Conservation (phyloP, 2,329 filamentous ascomycete species). For the Didymella keratinophila region DNA sequence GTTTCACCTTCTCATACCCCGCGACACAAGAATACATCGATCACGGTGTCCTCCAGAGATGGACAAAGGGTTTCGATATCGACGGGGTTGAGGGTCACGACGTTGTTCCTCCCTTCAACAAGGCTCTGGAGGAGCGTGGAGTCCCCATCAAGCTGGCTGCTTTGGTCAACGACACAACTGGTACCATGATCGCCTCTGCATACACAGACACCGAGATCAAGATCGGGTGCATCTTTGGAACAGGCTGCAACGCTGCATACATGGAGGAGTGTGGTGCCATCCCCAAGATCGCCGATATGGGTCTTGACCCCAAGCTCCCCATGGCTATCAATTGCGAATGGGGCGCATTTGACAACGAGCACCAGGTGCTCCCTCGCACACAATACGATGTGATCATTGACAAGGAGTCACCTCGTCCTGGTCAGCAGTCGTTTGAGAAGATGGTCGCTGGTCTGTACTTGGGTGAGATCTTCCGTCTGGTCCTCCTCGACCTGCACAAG, state of each 20-base stretch:
- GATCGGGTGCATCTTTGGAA: conserved; percentile 98
- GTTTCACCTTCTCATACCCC: conserved; percentile 97
- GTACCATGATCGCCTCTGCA: conserved; percentile 92
- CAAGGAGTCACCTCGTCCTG: conserved; percentile 87
- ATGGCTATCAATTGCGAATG: conserved; percentile 99
- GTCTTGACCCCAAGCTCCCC: conserved; percentile 80
- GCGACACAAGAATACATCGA: conserved; percentile 94
- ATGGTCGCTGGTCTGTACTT: conserved; percentile 96
- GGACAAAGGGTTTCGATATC: conserved; percentile 98
- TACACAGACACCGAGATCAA: conserved; percentile 95
- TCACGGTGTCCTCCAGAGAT: conserved; percentile 88
- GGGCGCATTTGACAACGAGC: conserved; percentile 96
- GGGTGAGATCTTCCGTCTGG: conserved; percentile 91
- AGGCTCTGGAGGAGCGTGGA: conserved; percentile 75
- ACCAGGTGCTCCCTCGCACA: conserved; percentile 85
- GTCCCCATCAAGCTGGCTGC: conserved; percentile 93
- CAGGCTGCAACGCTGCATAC: conserved; percentile 97
- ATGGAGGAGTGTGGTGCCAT: conserved; percentile 93
- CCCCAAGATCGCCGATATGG: conserved; percentile 91
- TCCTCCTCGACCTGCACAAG: conserved; percentile 85
- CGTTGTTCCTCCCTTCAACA: conserved; percentile 87
- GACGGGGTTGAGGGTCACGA: conserved; percentile 89
- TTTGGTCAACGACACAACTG: conserved; percentile 96
- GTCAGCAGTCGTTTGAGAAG: conserved; percentile 96
- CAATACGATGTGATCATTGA: conserved; percentile 89